Evolutionary conservation across 805 yeast species (phyloP).

Genomic region (Ogataea pilisensis): DNA sequence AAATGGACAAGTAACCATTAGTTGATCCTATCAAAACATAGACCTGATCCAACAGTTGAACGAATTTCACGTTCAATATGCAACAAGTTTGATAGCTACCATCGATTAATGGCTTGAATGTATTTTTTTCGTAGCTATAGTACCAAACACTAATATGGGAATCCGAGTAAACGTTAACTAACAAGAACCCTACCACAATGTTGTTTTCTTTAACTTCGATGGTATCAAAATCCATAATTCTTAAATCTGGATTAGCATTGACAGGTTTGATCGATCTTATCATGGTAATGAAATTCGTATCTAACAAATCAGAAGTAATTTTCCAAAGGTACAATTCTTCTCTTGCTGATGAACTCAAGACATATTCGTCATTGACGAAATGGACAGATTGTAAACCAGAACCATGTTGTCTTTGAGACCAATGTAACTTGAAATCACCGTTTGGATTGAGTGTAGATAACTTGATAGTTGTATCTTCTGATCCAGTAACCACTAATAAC

Average conservation of each 20-base stretch:
- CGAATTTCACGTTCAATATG: constrained; percentile 55
- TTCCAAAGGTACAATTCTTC: constrained; percentile 89
- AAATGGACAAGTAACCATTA: constrained; percentile 72
- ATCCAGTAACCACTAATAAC: constrained; percentile 62
- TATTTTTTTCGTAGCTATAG: constrained; percentile 35
- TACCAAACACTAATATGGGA: constrained; percentile 69
- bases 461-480: constrained; percentile 82
- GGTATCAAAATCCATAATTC: constrained; percentile 82
- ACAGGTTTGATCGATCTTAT: constrained; percentile 51
- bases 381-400: constrained; percentile 81
- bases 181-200: constrained; percentile 38
- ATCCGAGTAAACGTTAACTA: constrained; percentile 80
- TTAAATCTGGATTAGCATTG: constrained; percentile 66
- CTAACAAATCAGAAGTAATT: constrained; percentile 32
- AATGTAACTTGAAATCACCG: constrained; percentile 44
- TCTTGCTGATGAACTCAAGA: constrained; percentile 68
- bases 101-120: constrained; percentile 40
- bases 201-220: constrained; percentile 30
- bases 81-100: constrained; percentile 73
- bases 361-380: constrained; percentile 47
- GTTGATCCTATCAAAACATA: constrained; percentile 64
- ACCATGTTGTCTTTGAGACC: constrained; percentile 76
- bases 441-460: constrained; percentile 39
- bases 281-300: constrained; percentile 38
- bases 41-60: constrained; percentile 26